phyloP scores from a whole-genome alignment of 495 filamentous ascomycete species.

The Xylona heveae region DNA sequence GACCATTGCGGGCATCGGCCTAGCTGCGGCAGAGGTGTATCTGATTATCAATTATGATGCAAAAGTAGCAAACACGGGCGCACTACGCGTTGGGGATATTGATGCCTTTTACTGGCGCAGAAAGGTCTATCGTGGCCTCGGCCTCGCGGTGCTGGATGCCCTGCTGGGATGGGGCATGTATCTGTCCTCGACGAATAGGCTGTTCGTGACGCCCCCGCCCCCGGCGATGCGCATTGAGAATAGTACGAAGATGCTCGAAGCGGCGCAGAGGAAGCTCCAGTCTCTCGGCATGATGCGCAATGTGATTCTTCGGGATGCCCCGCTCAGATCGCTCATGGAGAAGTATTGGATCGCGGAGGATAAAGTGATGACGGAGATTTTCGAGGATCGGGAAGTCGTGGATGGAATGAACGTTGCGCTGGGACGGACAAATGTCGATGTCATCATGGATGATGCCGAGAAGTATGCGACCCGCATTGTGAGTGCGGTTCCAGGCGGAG shows the following conservation, averaged over 20 bases:
- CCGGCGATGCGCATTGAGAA: slow-evolving; percentile 25
- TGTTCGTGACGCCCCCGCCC: slow-evolving; percentile 29
- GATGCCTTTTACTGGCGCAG: slow-evolving; percentile 49
- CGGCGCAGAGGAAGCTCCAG: slow-evolving; percentile 25
- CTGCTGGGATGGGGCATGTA: slow-evolving; percentile 42
- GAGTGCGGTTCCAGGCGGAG: not conserved
- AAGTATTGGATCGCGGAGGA: slow-evolving; percentile 2
- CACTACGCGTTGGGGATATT: slow-evolving; percentile 29
- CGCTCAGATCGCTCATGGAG: slow-evolving; percentile 11
- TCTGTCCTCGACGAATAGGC: slow-evolving; percentile 54
- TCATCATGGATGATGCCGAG: slow-evolving; percentile 3
- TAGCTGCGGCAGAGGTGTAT: slow-evolving; percentile 46
- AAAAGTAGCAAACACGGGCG: slow-evolving; percentile 31
- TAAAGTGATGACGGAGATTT: slow-evolving; percentile 4
- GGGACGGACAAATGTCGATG: not conserved
- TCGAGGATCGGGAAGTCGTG: slow-evolving; percentile 3
- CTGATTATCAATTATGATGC: slow-evolving; percentile 36
- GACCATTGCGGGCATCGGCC: slow-evolving; percentile 33
- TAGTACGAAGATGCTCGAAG: slow-evolving; percentile 21
- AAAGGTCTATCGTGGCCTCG: slow-evolving; percentile 32
- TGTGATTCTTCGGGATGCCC: slow-evolving; percentile 31
- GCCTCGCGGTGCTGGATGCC: slow-evolving; percentile 37
- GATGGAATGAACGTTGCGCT: slow-evolving; percentile 3
- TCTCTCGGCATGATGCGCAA: slow-evolving; percentile 32
- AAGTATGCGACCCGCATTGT: slow-evolving; percentile 2